Percentiles rank a stretch among this genome's conserved stretches.
Evolutionary conservation across 495 filamentous ascomycete genomes (phyloP).

Genomic region (Penicillium salamii): DNA sequence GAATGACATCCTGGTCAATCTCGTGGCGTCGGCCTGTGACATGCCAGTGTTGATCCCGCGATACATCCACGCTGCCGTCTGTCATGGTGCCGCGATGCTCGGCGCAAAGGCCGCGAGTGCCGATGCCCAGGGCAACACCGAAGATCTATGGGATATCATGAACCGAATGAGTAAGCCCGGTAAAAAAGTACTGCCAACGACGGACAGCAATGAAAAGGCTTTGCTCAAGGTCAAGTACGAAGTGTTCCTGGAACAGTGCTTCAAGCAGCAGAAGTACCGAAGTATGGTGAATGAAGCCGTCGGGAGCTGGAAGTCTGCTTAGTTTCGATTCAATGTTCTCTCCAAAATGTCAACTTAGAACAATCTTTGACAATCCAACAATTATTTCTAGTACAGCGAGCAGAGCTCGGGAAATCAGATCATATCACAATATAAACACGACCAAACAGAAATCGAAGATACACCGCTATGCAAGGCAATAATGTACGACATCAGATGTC

Average conservation of each 20-base stretch:
- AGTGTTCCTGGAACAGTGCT: conserved; percentile 60
- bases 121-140: conserved; percentile 70
- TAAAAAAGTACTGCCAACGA: conserved; percentile 70
- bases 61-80: conserved; percentile 94
- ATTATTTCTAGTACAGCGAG: neutral
- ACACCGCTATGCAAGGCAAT: conserved; percentile 12
- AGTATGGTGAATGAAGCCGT: conserved; percentile 63
- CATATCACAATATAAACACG: neutral
- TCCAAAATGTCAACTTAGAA: neutral
- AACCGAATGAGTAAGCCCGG: conserved; percentile 94
- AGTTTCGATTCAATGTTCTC: neutral
- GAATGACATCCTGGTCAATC: conserved; percentile 83
- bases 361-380: neutral
- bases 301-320: conserved; percentile 31
- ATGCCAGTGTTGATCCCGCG: conserved; percentile 90
- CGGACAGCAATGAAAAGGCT: conserved; percentile 68
- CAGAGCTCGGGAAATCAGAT: neutral
- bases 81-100: conserved; percentile 94
- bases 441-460: neutral
- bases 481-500: neutral
- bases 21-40: conserved; percentile 85
- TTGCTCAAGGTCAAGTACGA: conserved; percentile 84
- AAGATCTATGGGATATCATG: conserved; percentile 94
- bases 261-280: conserved; percentile 59
- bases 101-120: conserved; percentile 90